phyloP scores from a whole-genome alignment of 106 monocot genomes.

The Phalaenopsis equestris region DNA sequence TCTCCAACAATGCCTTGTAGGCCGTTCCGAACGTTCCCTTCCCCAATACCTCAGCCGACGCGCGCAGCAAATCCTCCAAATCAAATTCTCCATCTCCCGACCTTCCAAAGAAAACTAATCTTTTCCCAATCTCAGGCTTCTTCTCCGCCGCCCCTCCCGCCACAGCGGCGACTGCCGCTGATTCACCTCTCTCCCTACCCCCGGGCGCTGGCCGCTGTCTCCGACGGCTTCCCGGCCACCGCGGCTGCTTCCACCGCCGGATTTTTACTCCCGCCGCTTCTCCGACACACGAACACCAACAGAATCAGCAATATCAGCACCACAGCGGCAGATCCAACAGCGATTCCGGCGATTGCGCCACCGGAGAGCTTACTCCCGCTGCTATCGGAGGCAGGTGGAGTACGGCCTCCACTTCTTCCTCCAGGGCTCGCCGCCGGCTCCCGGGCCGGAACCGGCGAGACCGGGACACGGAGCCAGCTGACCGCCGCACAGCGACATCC shows the following conservation, averaged over 20 bases:
- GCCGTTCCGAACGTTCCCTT: slow-evolving; percentile 25
- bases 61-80: slow-evolving; percentile 23
- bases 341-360: slow-evolving; percentile 44
- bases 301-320: slow-evolving; percentile 12
- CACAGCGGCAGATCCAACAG: slow-evolving; percentile 20
- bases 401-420: background rate
- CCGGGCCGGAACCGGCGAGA: slow-evolving; percentile 11
- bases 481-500: slow-evolving; percentile 54
- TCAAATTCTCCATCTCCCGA: slow-evolving; percentile 10
- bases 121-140: slow-evolving; percentile 6
- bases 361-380: slow-evolving; percentile 28
- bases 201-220: no score
- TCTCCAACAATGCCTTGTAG: slow-evolving; percentile 25
- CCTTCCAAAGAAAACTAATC: slow-evolving; percentile 20
- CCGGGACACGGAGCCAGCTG: slow-evolving; percentile 42
- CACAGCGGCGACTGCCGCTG: no score
- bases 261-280: background rate
- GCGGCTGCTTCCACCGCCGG: background rate
- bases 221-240: background rate
- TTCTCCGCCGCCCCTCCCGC: background rate
- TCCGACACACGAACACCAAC: slow-evolving; percentile 14
- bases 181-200: background rate
- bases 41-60: slow-evolving; percentile 28
- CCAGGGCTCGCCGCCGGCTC: background rate
- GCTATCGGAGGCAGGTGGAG: background rate